Evolutionary conservation across 352 stramenopile genomes (phyloP), one percentile per base, ranked within the genome.

Genomic region (Pelagophyceae sp.): DNA sequence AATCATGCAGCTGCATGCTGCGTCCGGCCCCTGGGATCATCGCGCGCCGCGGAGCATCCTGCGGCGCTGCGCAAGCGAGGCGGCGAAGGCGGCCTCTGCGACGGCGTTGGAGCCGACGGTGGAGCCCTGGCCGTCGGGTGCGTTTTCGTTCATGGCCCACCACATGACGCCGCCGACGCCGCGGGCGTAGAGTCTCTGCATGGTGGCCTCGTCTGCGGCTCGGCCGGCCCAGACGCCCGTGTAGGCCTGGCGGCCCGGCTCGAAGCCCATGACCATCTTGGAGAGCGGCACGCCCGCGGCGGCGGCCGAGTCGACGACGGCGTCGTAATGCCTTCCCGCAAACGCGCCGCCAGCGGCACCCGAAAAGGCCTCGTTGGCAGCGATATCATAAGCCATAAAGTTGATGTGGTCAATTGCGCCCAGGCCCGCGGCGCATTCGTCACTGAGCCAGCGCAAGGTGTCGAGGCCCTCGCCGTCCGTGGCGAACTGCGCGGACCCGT

Each of bases 191-290:
- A 71, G 11, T 27, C 25, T 15, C n/a, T 17, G 3, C 15, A 71
- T 71, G 15, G 33, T 40, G 15, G 29, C 61, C 61, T 38, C 25
- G 29, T 71, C 61, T 27, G 37, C 3, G 29, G 17, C 61, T 15
- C 37, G 17, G 61, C 61, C 61, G n/a, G 15, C 61, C 29, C 61
- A 40, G 61, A 71, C 61, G 61, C 61, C 61, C 61, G 61, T 71
- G 31, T 71, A 71, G n/a, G 61, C 61, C 61, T 71, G 61, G 15
- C n/a, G 27, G 3, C 61, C 61, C 1, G 61, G 61, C 61, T 71
- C 61, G 31, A 71, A 71, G 61, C 61, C 61, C 29, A 71, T 71
- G 61, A 71, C 61, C 3, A 71, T 25, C 61, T 71, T 71, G n/a
- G 6, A 3, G 61, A 40, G 29, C n/a, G 61, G 61, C n/a, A 71